A percentile compares a stretch with the other conserved stretches of the same genome.
Conservation (phyloP, 2,329 filamentous ascomycete species). For the Aspergillus pseudoterreus region DNA sequence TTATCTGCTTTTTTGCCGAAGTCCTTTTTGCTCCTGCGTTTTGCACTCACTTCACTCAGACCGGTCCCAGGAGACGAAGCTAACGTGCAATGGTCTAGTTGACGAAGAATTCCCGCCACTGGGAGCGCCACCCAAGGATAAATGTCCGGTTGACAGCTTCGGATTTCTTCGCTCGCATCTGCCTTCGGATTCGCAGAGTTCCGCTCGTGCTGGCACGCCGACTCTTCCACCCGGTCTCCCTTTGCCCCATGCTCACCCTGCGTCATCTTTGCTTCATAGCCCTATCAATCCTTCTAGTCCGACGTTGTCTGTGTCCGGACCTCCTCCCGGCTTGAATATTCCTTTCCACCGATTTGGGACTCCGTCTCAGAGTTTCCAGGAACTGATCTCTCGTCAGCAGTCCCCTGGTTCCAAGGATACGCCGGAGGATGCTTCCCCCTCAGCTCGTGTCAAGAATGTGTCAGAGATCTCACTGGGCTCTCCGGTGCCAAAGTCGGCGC, state of each 20-base stretch:
- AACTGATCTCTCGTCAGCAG: conserved; percentile 20
- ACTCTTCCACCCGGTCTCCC: conserved; percentile 40
- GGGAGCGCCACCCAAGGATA: conserved; percentile 35
- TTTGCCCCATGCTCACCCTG: conserved; percentile 38
- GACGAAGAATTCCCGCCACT: conserved; percentile 48
- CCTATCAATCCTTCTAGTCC: conserved; percentile 28
- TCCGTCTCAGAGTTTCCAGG: conserved; percentile 24
- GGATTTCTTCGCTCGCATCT: conserved; percentile 36
- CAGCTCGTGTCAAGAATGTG: conserved; percentile 26
- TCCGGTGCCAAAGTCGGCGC: conserved; percentile 33
- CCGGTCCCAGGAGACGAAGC: conserved; percentile 12
- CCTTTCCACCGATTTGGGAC: conserved; percentile 25
- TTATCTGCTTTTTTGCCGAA: background rate
- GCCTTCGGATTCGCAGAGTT: conserved; percentile 25
- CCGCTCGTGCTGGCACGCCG: conserved; percentile 36
- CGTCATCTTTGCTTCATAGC: conserved; percentile 31
- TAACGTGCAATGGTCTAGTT: conserved; percentile 33
- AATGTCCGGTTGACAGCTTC: conserved; percentile 30
- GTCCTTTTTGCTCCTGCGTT: background rate
- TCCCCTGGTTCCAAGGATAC: conserved; percentile 25
- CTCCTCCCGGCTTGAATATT: conserved; percentile 26
- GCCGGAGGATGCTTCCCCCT: conserved; percentile 16
- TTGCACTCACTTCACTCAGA: conserved; percentile 5
- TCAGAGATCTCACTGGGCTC: conserved; percentile 41
- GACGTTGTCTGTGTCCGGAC: conserved; percentile 23